Conservation (phyloP, 192 early-diverging fungal species). For the Phlyctochytrium bullatum region DNA sequence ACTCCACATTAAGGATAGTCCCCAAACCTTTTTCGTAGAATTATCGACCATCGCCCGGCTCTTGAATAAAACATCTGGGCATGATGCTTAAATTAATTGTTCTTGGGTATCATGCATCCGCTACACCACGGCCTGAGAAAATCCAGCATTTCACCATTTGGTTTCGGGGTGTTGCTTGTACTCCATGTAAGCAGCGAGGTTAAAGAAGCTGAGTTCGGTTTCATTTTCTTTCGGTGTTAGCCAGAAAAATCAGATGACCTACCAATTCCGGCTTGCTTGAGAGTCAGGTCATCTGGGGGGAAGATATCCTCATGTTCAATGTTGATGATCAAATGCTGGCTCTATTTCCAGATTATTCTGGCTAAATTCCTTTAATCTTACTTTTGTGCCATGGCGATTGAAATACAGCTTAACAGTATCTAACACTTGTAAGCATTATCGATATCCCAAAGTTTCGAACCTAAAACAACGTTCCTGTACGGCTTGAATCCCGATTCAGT, state of each 20-base stretch:
- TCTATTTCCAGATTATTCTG: slow-evolving; percentile 42
- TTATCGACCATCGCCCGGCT: no score
- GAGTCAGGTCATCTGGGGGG: slow-evolving; percentile 53
- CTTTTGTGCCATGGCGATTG: slow-evolving; percentile 70
- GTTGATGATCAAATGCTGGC: slow-evolving; percentile 85
- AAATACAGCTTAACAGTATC: slow-evolving; percentile 79
- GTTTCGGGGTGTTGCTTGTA: slow-evolving; percentile 77
- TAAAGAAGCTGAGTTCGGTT: slow-evolving; percentile 83
- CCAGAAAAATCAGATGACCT: slow-evolving; percentile 9
- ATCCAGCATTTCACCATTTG: slow-evolving; percentile 60
- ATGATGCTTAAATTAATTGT: no score
- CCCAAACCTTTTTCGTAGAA: no score
- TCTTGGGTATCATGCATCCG: no score
- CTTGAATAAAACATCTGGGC: no score
- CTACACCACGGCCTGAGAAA: no score
- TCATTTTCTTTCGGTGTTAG: slow-evolving; percentile 57
- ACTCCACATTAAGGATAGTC: no score
- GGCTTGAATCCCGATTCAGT: slow-evolving; percentile 64
- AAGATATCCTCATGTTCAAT: slow-evolving; percentile 70
- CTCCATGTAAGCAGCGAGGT: slow-evolving; percentile 61
- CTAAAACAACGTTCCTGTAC: slow-evolving; percentile 65
- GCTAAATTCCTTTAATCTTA: no score
- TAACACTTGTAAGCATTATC: background rate
- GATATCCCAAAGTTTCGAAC: slow-evolving; percentile 32
- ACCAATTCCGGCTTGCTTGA: slow-evolving; percentile 64